These are phyloP conservation scores for Amesomyces nigricolor DNA, from an alignment of 2,329 filamentous ascomycete genomes.

Conservation along the genomic window DNA sequence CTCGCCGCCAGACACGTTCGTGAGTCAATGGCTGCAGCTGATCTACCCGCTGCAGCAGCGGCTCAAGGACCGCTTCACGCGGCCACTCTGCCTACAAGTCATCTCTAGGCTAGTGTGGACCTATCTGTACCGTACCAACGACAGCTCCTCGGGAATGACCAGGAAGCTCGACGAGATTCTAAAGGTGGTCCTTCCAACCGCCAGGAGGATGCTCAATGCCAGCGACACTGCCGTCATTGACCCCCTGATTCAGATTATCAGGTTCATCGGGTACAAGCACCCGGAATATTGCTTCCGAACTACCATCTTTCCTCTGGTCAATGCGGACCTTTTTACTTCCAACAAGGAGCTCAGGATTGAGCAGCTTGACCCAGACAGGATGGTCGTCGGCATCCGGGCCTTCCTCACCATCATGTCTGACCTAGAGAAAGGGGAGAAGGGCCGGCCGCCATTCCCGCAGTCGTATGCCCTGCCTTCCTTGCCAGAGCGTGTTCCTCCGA, in stretches of 20 bases:
- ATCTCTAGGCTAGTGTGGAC: constrained; percentile 91
- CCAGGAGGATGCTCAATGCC: constrained; percentile 73
- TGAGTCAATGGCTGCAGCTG: constrained; percentile 79
- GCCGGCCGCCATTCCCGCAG: constrained; percentile 76
- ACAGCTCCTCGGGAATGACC: constrained; percentile 60
- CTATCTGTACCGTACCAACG: constrained; percentile 79
- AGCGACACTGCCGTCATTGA: constrained; percentile 81
- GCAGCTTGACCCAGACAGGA: constrained; percentile 89
- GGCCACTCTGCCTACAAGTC: constrained; percentile 77
- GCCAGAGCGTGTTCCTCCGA: constrained; percentile 41
- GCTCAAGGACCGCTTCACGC: constrained; percentile 74
- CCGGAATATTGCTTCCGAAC: constrained; percentile 89
- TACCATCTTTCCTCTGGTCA: constrained; percentile 92
- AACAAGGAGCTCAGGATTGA: constrained; percentile 78
- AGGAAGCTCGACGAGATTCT: constrained; percentile 88
- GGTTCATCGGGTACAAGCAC: constrained; percentile 89
- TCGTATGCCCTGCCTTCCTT: constrained; percentile 43
- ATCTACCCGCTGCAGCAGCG: constrained; percentile 71
- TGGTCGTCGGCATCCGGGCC: constrained; percentile 93
- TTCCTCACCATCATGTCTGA: constrained; percentile 93
- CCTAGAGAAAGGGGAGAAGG: constrained; percentile 74
- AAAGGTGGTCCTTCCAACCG: constrained; percentile 72
- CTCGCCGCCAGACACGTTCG: constrained; percentile 77
- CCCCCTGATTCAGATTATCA: constrained; percentile 85
- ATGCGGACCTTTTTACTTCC: constrained; percentile 78